Evolutionary conservation across 345 rosid genomes (phyloP).

Genomic region (Streptanthus diversifolius): DNA sequence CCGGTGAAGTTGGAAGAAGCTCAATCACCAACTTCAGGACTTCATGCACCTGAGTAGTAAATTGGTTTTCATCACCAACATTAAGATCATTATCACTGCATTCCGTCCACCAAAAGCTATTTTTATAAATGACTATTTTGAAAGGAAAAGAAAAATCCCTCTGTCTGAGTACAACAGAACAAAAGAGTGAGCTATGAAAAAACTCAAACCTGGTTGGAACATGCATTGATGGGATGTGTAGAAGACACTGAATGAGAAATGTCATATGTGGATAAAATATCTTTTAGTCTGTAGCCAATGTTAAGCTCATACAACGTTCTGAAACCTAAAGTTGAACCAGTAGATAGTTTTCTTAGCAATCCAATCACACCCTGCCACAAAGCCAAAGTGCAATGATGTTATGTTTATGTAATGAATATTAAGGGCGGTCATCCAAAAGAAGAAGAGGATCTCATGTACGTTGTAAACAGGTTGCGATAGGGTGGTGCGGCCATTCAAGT

Average conservation of each 20-base stretch:
- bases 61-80: conserved; percentile 1
- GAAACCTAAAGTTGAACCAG: conserved; percentile 74
- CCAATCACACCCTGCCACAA: conserved; percentile 80
- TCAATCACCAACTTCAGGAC: conserved; percentile 83
- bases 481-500: conserved; percentile 69
- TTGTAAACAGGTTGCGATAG: conserved; percentile 69
- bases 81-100: background rate
- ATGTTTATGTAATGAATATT: conserved; percentile 2
- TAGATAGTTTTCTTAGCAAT: conserved; percentile 69
- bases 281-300: conserved; percentile 70
- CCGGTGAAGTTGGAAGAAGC: conserved; percentile 62
- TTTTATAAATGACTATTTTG: conserved; percentile 2
- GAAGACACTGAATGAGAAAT: conserved; percentile 68
- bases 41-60: conserved; percentile 65
- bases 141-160: background rate
- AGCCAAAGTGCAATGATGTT: conserved; percentile 13
- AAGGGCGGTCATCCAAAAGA: background rate
- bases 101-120: background rate
- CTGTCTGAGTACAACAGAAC: background rate
- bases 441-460: conserved; percentile 43
- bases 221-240: conserved; percentile 53
- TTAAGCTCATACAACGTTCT: conserved; percentile 71
- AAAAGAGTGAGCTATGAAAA: background rate
- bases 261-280: conserved; percentile 62
- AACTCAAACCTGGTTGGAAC: conserved; percentile 66